Percentiles rank a stretch among this genome's conserved stretches.
These are phyloP conservation scores for Globisporangium apiculatum DNA, from an alignment of 352 stramenopile genomes.

Conservation along the genomic window DNA sequence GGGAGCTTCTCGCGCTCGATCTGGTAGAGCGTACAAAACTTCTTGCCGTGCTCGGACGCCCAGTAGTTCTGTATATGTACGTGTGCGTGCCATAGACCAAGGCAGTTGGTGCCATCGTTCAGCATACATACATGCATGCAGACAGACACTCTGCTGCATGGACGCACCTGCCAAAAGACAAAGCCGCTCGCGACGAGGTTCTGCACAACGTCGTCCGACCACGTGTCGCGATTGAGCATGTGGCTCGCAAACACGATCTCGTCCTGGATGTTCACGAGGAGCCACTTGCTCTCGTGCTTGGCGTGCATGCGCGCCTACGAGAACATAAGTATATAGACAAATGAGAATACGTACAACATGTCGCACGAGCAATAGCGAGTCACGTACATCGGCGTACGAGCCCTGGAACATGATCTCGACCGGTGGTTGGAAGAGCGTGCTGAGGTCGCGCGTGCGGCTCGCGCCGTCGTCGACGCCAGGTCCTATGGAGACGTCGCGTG, in stretches of 20 bases:
- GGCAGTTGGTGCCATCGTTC: too few species aligned
- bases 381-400: conserved; percentile 60
- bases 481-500: background rate
- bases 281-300: conserved; percentile 87
- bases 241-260: conserved; percentile 93
- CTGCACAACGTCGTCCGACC: conserved; percentile 92
- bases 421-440: conserved; percentile 67
- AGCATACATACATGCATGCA: too few species aligned
- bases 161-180: conserved; percentile 90
- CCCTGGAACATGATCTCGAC: conserved; percentile 74
- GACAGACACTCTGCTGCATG: too few species aligned
- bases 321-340: too few species aligned
- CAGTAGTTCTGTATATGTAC: conserved; percentile 47
- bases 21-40: conserved; percentile 80
- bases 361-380: background rate
- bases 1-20: conserved; percentile 61
- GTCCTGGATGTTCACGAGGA: conserved; percentile 93
- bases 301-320: conserved; percentile 54
- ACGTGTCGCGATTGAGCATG: conserved; percentile 95
- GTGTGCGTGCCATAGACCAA: too few species aligned
- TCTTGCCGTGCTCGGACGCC: conserved; percentile 73
- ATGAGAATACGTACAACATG: too few species aligned
- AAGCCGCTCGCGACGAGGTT: conserved; percentile 92
- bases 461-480: conserved; percentile 10
- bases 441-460: conserved; percentile 41